phyloP scores from a whole-genome alignment of 495 filamentous ascomycete species.

The Hypoxylon fragiforme region DNA sequence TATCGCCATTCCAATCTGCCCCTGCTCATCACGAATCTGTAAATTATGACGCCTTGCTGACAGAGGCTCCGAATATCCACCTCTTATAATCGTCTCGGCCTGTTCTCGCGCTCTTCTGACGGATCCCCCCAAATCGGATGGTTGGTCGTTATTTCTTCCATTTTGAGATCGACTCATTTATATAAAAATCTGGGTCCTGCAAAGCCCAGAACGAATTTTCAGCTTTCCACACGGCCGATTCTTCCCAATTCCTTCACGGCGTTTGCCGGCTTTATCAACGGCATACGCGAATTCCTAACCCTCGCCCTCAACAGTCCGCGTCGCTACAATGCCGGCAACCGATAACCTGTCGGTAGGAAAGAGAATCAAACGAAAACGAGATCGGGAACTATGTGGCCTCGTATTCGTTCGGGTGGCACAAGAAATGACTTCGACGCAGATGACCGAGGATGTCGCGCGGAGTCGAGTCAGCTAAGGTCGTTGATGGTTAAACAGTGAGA shows the following conservation, averaged over 20 bases:
- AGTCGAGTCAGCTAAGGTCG: conserved; percentile 27
- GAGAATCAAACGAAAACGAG: conserved; percentile 17
- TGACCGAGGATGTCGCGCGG: conserved; percentile 32
- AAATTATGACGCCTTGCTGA: conserved; percentile 38
- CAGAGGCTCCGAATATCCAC: conserved; percentile 30
- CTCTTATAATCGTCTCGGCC: conserved; percentile 37
- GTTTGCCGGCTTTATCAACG: conserved; percentile 22
- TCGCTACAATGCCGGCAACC: conserved; percentile 28
- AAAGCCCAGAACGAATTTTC: conserved; percentile 25
- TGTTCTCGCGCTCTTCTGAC: conserved; percentile 52
- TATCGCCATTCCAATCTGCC: conserved; percentile 52
- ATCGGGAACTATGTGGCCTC: conserved; percentile 18
- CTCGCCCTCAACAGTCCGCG: conserved; percentile 15
- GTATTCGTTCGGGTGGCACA: conserved; percentile 21
- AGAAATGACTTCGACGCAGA: conserved; percentile 24
- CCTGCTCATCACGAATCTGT: conserved; percentile 47
- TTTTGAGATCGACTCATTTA: conserved; percentile 55
- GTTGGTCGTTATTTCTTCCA: conserved; percentile 51
- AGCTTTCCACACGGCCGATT: conserved; percentile 36
- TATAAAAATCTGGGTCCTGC: conserved; percentile 25
- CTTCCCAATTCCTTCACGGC: conserved; percentile 24
- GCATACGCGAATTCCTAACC: conserved; percentile 36
- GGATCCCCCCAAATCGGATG: conserved; percentile 43
- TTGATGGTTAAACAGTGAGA: conserved; percentile 47
- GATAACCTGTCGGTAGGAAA: conserved; percentile 16